Conservation (phyloP, 78 protist genomes). For the Cavenderia fasciculata region DNA sequence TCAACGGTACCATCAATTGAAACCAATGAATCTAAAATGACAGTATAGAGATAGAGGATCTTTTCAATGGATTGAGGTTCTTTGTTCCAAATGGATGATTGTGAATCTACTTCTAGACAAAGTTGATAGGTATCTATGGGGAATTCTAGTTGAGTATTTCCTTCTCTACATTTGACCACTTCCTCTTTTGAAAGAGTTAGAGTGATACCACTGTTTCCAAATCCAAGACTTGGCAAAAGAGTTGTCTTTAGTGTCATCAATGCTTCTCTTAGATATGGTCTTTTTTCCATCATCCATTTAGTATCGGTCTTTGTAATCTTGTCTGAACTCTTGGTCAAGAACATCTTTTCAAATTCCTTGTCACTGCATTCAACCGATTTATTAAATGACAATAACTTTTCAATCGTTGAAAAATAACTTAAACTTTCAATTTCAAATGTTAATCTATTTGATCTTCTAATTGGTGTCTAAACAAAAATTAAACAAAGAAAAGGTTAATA, state of each 20-base stretch:
- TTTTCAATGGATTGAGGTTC: conserved; percentile 54
- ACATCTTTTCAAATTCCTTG: conserved; percentile 52
- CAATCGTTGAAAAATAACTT: conserved; percentile 22
- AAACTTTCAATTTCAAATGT: conserved; percentile 68
- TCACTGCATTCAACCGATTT: conserved; percentile 37
- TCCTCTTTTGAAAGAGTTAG: conserved; percentile 20
- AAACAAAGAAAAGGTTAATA: background rate
- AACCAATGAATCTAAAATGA: conserved; percentile 48
- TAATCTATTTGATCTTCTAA: conserved; percentile 19
- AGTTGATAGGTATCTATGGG: conserved; percentile 49
- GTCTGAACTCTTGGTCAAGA: background rate
- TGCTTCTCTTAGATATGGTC: conserved; percentile 33
- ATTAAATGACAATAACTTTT: conserved; percentile 38
- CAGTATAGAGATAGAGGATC: conserved; percentile 56
- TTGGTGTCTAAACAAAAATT: conserved; percentile 35
- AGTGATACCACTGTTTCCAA: conserved; percentile 17
- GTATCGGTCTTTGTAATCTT: background rate
- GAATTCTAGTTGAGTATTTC: conserved; percentile 42
- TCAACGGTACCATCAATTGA: conserved; percentile 30
- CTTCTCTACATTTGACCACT: conserved; percentile 28
- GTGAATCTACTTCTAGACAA: conserved; percentile 24
- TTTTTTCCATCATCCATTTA: background rate
- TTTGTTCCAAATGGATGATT: conserved; percentile 36
- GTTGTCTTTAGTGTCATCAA: background rate
- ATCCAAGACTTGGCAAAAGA: conserved; percentile 38